phyloP scores from a whole-genome alignment of 108 stramenopile species.

The Skeletonema grethae region DNA sequence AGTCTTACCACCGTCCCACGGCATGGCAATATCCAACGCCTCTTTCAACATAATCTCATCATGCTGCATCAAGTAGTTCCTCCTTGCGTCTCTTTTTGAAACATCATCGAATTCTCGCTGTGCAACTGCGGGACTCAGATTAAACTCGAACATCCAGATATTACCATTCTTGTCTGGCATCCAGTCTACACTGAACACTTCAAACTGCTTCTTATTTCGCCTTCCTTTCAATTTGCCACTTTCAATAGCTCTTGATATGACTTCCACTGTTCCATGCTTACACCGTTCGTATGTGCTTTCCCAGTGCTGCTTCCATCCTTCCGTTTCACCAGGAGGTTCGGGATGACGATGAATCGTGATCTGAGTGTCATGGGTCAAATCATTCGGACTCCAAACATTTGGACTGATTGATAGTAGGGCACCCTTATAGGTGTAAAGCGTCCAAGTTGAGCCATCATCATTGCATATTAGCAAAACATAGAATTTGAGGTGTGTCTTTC shows the following conservation, averaged over 20 bases:
- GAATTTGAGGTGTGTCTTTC: conserved; percentile 54
- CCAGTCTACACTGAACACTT: conserved; percentile 48
- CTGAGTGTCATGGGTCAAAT: conserved; percentile 45
- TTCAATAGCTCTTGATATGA: conserved; percentile 40
- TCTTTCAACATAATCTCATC: conserved; percentile 10
- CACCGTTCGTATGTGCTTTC: conserved; percentile 13
- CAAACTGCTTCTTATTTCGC: conserved; percentile 44
- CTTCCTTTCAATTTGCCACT: conserved; percentile 32
- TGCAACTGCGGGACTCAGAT: conserved; percentile 25
- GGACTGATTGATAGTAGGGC: conserved; percentile 33
- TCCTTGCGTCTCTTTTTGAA: conserved; percentile 2
- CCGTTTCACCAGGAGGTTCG: conserved; percentile 20
- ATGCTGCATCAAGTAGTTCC: conserved; percentile 11
- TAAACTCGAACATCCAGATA: conserved; percentile 51
- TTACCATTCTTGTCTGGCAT: conserved; percentile 47
- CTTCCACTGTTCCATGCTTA: conserved; percentile 14
- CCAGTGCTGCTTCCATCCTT: conserved; percentile 19
- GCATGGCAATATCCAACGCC: conserved; percentile 6
- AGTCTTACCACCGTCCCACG: conserved; percentile 10
- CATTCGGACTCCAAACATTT: conserved; percentile 39
- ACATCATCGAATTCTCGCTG: conserved; percentile 10
- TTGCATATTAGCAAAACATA: conserved; percentile 37
- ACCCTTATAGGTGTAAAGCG: conserved; percentile 40
- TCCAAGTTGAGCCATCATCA: conserved; percentile 28
- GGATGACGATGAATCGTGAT: conserved; percentile 43